Percentiles rank a stretch among this genome's conserved stretches.
phyloP scores from a whole-genome alignment of 768 basidiomycete genomes.

The Chiua virens region DNA sequence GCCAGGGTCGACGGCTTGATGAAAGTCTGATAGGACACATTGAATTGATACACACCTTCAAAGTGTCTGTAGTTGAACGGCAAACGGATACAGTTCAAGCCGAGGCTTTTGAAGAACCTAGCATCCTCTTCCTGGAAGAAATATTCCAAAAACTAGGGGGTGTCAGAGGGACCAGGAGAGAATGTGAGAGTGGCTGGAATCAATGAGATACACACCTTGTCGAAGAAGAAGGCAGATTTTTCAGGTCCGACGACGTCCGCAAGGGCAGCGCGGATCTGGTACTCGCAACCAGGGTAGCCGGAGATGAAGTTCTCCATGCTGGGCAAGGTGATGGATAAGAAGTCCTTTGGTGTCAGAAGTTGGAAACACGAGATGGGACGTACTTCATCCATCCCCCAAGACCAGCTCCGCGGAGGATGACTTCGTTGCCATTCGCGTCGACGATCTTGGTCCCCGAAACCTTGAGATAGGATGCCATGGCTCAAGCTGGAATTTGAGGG shows the following conservation, averaged over 20 bases:
- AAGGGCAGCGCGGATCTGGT: constrained; percentile 73
- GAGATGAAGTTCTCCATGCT: constrained; percentile 82
- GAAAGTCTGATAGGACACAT: too few species aligned
- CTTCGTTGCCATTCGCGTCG: constrained; percentile 53
- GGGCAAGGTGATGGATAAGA: constrained; percentile 6
- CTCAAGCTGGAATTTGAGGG: neutral
- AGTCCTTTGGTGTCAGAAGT: neutral
- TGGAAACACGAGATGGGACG: constrained; percentile 32
- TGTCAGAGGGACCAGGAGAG: neutral
- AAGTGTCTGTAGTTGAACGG: constrained; percentile 77
- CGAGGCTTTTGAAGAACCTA: constrained; percentile 72
- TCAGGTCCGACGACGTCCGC: constrained; percentile 60
- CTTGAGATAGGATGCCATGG: constrained; percentile 45
- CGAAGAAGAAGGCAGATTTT: constrained; percentile 79
- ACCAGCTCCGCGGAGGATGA: constrained; percentile 71
- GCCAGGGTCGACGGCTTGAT: neutral
- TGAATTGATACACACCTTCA: constrained; percentile 36
- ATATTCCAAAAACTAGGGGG: constrained; percentile 69
- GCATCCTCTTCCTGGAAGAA: constrained; percentile 81
- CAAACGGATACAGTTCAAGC: constrained; percentile 77
- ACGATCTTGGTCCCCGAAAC: constrained; percentile 62
- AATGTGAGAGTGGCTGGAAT: neutral
- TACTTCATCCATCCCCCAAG: constrained; percentile 87
- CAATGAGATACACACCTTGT: constrained; percentile 52
- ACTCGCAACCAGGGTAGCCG: constrained; percentile 81